Evolutionary conservation across 1,284 basidiomycete species (phyloP).

Genomic region (Ganoderma leucocontextum): DNA sequence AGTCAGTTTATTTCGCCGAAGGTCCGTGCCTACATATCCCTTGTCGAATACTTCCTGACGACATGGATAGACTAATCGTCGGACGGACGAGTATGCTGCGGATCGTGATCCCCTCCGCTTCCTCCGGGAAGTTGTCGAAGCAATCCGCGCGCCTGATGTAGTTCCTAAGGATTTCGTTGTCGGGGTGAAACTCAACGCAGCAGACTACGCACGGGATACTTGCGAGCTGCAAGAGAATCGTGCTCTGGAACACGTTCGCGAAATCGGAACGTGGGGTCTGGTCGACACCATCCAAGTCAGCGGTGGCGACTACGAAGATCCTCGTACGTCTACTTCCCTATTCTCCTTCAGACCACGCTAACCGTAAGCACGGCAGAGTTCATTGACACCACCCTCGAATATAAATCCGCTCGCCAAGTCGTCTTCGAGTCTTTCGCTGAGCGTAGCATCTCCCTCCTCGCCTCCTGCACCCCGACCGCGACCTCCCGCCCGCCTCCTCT

Average conservation of each 20-base stretch:
- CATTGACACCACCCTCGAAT: conserved; percentile 31
- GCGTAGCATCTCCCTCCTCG: conserved; percentile 54
- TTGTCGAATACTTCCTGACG: background rate
- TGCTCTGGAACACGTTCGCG: conserved; percentile 69
- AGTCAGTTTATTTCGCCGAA: conserved; percentile 86
- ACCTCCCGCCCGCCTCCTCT: conserved; percentile 52
- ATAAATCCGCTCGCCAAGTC: conserved; percentile 57
- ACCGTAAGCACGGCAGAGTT: conserved; percentile 36
- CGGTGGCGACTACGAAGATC: conserved; percentile 87
- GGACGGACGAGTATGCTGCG: conserved; percentile 69
- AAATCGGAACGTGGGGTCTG: conserved; percentile 68
- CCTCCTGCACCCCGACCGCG: conserved; percentile 39
- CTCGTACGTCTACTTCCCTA: too few species aligned
- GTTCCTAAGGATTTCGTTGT: conserved; percentile 74
- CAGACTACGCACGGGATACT: conserved; percentile 72
- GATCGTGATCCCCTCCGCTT: conserved; percentile 62
- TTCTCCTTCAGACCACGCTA: too few species aligned
- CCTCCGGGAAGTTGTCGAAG: conserved; percentile 68
- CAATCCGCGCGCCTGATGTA: conserved; percentile 58
- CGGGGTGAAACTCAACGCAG: conserved; percentile 89
- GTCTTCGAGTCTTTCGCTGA: conserved; percentile 70
- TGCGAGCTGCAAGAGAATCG: conserved; percentile 48
- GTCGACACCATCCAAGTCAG: conserved; percentile 90
- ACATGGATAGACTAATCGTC: conserved; percentile 70
- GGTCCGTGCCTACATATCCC: conserved; percentile 49